phyloP scores from a whole-genome alignment of 179 eudicot species.

The Beta macrorhiza region DNA sequence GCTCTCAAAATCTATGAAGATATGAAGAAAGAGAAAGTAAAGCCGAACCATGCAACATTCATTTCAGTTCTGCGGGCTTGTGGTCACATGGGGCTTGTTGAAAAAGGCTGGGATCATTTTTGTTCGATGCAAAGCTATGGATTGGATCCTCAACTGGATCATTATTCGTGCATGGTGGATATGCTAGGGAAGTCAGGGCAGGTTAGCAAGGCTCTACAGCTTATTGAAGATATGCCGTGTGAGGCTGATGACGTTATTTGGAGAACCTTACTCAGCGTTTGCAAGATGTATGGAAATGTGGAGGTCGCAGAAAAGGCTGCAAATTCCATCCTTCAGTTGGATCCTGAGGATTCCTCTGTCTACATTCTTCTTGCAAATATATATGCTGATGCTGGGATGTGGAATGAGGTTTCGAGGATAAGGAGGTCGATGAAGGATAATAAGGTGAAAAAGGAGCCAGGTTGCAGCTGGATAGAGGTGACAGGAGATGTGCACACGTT shows the following conservation, averaged over 20 bases:
- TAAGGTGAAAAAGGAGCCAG: slow-evolving; percentile 72
- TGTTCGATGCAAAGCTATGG: slow-evolving; percentile 53
- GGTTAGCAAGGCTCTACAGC: slow-evolving; percentile 58
- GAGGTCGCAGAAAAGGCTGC: slow-evolving; percentile 71
- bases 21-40: slow-evolving; percentile 57
- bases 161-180: slow-evolving; percentile 87
- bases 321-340: slow-evolving; percentile 47
- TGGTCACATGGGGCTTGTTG: slow-evolving; percentile 80
- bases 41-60: slow-evolving; percentile 81
- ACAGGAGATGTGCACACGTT: slow-evolving; percentile 64
- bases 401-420: slow-evolving; percentile 48
- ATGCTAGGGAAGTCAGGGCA: slow-evolving; percentile 71
- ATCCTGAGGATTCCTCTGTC: slow-evolving; percentile 69
- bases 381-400: slow-evolving; percentile 78
- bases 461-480: slow-evolving; percentile 86
- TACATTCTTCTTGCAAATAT: slow-evolving; percentile 56
- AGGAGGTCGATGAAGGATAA: slow-evolving; percentile 50
- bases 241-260: slow-evolving; percentile 80
- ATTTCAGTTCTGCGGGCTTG: slow-evolving; percentile 84
- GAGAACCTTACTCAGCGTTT: slow-evolving; percentile 62
- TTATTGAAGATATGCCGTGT: slow-evolving; percentile 77
- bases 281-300: slow-evolving; percentile 67
- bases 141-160: slow-evolving; percentile 74
- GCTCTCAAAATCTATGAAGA: slow-evolving; percentile 50
- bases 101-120: slow-evolving; percentile 61